Evolutionary conservation across 2,329 filamentous ascomycete genomes (phyloP).

Genomic region (Xylariaceae sp.): DNA sequence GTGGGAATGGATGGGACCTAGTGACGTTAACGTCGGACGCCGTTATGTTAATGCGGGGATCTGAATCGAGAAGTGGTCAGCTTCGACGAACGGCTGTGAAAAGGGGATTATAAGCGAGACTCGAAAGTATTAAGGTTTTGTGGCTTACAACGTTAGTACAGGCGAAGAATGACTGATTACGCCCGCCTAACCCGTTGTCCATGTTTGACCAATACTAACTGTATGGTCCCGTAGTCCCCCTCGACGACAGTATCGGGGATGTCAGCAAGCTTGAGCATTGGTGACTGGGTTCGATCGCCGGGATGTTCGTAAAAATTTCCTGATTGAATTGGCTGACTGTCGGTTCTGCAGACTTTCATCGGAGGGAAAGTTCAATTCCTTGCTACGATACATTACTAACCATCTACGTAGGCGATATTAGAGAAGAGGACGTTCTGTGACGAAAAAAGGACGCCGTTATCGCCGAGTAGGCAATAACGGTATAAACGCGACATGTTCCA

Average conservation of each 20-base stretch:
- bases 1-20: conserved; percentile 29
- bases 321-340: conserved; percentile 41
- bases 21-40: conserved; percentile 39
- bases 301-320: conserved; percentile 40
- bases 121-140: neutral
- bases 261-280: conserved; percentile 43
- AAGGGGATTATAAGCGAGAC: neutral
- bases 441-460: too few relatives aligned
- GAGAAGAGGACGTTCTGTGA: conserved; percentile 55
- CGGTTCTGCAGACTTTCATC: conserved; percentile 31
- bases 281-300: conserved; percentile 43
- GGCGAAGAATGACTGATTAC: conserved; percentile 46
- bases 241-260: conserved; percentile 35
- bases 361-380: neutral
- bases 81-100: conserved; percentile 43
- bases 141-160: conserved; percentile 47
- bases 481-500: too few relatives aligned
- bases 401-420: conserved; percentile 52
- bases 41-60: conserved; percentile 49
- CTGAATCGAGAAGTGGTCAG: conserved; percentile 35
- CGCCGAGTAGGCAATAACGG: too few relatives aligned
- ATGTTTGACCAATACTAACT: conserved; percentile 44
- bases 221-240: conserved; percentile 46
- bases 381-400: conserved; percentile 39
- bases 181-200: conserved; percentile 39